Percentiles rank a stretch among this genome's conserved stretches.
Evolutionary conservation across 2,329 filamentous ascomycete genomes (phyloP).

Genomic region (Leptosphaerulina australis): DNA sequence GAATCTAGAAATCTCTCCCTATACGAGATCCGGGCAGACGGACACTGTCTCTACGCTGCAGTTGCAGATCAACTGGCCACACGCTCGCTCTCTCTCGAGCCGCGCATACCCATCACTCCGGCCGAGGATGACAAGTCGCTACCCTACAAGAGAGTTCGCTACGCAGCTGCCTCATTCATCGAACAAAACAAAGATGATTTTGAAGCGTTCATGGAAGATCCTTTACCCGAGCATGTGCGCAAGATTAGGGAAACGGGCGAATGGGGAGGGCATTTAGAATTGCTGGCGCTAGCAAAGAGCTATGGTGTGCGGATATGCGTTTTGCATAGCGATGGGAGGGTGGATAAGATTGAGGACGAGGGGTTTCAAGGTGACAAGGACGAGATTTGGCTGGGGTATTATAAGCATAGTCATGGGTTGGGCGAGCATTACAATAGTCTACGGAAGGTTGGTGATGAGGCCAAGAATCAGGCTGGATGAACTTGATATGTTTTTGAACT

Average conservation of each 20-base stretch:
- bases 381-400: constrained; percentile 91
- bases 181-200: constrained; percentile 77
- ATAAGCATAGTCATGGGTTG: constrained; percentile 88
- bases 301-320: constrained; percentile 84
- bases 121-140: constrained; percentile 14
- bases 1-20: constrained; percentile 68
- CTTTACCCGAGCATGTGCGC: constrained; percentile 71
- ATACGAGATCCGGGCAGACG: constrained; percentile 83
- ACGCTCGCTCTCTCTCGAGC: constrained; percentile 39
- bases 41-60: constrained; percentile 92
- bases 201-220: constrained; percentile 83
- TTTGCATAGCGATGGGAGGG: constrained; percentile 78
- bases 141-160: constrained; percentile 70
- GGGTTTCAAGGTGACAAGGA: constrained; percentile 55
- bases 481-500: not conserved
- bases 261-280: constrained; percentile 93
- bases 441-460: constrained; percentile 42
- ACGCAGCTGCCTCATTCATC: constrained; percentile 79
- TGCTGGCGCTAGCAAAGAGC: constrained; percentile 79
- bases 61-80: constrained; percentile 80
- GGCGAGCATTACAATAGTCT: constrained; percentile 98
- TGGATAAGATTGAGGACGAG: constrained; percentile 72
- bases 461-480: not conserved
- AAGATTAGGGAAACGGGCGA: constrained; percentile 87
- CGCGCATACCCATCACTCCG: constrained; percentile 43